Base-by-base conservation (phyloP, 257 asterid species). In the Scutellaria minor region DNA sequence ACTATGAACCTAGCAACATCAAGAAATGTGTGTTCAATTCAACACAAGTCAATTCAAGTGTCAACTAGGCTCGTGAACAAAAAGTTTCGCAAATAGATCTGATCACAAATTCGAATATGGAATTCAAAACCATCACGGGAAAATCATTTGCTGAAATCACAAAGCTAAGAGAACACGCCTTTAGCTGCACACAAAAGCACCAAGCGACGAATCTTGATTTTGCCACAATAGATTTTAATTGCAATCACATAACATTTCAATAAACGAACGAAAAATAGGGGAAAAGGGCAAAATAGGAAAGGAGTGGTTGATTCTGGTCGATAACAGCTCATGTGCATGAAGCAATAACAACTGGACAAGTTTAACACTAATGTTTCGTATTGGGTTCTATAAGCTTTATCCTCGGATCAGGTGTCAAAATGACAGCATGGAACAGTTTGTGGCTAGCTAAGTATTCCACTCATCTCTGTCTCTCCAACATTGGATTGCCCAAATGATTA, bases 391-490 rank as follows among this genome's bases (percentile, higher is more conserved):
- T 41, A 73, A 57, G 24, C 58, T 69, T 35, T 20, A 45, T 54
- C 39, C 31, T 54, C 35, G 35, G 40, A 37, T 35, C 13, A 10
- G 12, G 18, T 52, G 66, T 44, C 60, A 60, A 60, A 65, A 24
- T 20, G 73, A 75, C 58, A 51, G 57, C 54, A 50, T 51, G 10
- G 8, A 73, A 74, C 31, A 69, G 10, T 22, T 64, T 22, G 68
- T 11, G 10, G 74, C 76, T 47, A 57, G 50, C 75, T 27, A 66
- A 69, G 72, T 44, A 66, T 74, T 71, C 80, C 82, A 81, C 73
- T 74, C 53, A 47, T 58, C 53, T 80, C 67, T 64, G 50, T 64
- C 53, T 18, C 50, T 20, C 46, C 50, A 71, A 54, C 73, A 66
- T 60, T 18, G 59, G 74, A 18, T 41, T 75, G 9, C 73, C 39